A percentile compares a stretch with the other conserved stretches of the same genome.
These are phyloP conservation scores for Fusarium sp. DNA, from an alignment of 2,329 filamentous ascomycete genomes.

Conservation along the genomic window DNA sequence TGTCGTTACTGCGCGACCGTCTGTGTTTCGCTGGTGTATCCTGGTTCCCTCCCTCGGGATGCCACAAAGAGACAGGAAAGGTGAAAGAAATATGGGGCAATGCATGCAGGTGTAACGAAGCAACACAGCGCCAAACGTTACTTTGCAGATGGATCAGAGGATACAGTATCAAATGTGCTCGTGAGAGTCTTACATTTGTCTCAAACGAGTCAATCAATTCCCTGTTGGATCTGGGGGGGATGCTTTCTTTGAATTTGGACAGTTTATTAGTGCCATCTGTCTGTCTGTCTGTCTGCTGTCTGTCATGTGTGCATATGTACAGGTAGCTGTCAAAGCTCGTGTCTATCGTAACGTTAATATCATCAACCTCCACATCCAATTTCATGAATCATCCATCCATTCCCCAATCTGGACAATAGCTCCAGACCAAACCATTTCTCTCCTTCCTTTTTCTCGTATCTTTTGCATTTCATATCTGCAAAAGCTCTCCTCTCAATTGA, in stretches of 20 bases:
- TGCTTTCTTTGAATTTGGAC: not conserved
- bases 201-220: conserved; percentile 10
- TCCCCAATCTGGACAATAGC: not conserved
- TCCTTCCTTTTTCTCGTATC: not conserved
- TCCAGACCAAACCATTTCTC: not conserved
- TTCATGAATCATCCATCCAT: conserved; percentile 37
- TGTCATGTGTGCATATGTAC: not conserved
- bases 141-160: conserved; percentile 21
- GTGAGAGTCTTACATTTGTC: conserved; percentile 3
- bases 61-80: conserved; percentile 28
- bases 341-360: conserved; percentile 32
- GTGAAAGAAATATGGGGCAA: conserved; percentile 18
- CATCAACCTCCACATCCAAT: conserved; percentile 11
- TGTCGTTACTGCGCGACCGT: conserved; percentile 13
- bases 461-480: not conserved
- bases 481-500: not conserved
- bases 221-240: not conserved
- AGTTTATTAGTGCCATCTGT: not conserved
- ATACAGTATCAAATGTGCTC: not conserved
- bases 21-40: conserved; percentile 24
- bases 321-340: conserved; percentile 11
- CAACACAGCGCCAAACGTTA: conserved; percentile 30
- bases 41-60: conserved; percentile 30
- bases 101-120: conserved; percentile 37
- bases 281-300: not conserved